Base-by-base conservation (phyloP, 768 basidiomycete species). In the Podaxis sp. region DNA sequence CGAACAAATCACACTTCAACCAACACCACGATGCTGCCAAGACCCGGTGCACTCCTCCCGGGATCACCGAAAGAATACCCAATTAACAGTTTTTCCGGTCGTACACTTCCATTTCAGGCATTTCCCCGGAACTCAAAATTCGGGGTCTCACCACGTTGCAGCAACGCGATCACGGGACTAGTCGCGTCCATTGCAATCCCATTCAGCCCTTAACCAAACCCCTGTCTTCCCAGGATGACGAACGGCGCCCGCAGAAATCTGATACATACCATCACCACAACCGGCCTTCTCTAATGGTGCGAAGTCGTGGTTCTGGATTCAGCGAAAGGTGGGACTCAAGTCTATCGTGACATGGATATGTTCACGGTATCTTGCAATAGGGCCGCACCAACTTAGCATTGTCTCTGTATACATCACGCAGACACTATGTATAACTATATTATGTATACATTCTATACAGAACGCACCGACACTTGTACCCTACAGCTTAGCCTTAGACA, bases 91-190 rank as follows among this genome's bases (percentile, higher is more conserved):
- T 52, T 46, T 36, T 22, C 8, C 57, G 52, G 19, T 52, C 26
- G 49, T 40, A 40, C 24, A n/a, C 40, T 67, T 49, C 64, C 36
- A 68, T 66, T 70, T 66, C 40, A 33, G 65, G 63, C 63, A 8
- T 11, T 64, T 36, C n/a, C 65, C 28, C 63, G 68, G 51, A 13
- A 33, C 15, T 11, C 19, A 44, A 12, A 42, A 15, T 55, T 52
- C 68, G 74, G 74, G 76, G 75, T 73, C 74, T 68, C 55, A 63
- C 67, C 72, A 69, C 71, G 69, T 71, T 69, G 60, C 68, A 59
- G 46, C 49, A 72, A 76, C 77, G 64, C 77, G 79, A 64, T 79
- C 79, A 79, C 79, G 75, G 52, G 77, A 72, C 63, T 57, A n/a
- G 40, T 61, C 65, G 64, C 65, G 59, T 61, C 64, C 42, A 28